phyloP scores from a whole-genome alignment of 2,329 filamentous ascomycete genomes.

The Penicillium aurantiogriseum region DNA sequence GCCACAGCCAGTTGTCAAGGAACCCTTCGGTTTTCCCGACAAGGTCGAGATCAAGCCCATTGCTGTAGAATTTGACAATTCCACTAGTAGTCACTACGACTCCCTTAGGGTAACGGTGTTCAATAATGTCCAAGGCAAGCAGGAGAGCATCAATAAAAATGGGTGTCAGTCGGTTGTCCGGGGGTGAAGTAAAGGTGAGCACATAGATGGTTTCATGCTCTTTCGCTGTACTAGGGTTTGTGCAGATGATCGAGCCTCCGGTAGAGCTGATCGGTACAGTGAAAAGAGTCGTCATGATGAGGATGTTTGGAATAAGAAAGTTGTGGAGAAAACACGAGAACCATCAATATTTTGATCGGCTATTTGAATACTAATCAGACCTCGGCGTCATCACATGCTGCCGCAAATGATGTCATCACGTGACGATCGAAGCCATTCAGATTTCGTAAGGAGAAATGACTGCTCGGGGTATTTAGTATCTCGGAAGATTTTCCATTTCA shows the following conservation, averaged over 20 bases:
- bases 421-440: neutral
- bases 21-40: constrained; percentile 62
- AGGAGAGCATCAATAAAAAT: constrained; percentile 66
- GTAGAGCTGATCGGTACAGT: constrained; percentile 56
- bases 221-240: constrained; percentile 53
- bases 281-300: constrained; percentile 52
- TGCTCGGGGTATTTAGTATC: neutral
- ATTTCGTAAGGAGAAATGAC: neutral
- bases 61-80: constrained; percentile 77
- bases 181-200: constrained; percentile 67
- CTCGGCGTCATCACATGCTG: constrained; percentile 7
- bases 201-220: constrained; percentile 59
- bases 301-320: neutral
- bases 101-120: constrained; percentile 65
- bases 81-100: constrained; percentile 74
- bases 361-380: constrained; percentile 2
- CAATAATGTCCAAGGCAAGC: constrained; percentile 71
- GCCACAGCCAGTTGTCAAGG: constrained; percentile 60
- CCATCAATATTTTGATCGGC: neutral
- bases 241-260: constrained; percentile 62
- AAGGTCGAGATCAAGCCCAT: constrained; percentile 74
- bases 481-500: neutral
- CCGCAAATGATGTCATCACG: neutral
- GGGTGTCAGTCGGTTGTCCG: constrained; percentile 73
- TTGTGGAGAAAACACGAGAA: neutral